Conservation (phyloP, 1,284 basidiomycete species). For the Rhizoctonia solani region DNA sequence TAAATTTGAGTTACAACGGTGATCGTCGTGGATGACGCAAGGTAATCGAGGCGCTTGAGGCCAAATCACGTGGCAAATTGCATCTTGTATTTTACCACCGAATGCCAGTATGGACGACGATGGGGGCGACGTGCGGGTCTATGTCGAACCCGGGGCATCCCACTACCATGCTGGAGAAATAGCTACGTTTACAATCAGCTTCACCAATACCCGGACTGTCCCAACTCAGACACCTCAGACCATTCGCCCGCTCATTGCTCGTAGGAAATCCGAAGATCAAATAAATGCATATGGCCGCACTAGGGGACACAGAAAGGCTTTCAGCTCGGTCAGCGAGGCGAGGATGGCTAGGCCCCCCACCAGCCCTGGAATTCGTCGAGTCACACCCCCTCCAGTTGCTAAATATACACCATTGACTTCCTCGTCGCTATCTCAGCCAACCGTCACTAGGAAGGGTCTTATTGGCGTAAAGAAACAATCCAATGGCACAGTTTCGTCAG, state of each 20-base stretch:
- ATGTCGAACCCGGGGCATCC: conserved; percentile 27
- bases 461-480: neutral
- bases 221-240: neutral
- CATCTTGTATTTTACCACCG: neutral
- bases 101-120: conserved; percentile 11
- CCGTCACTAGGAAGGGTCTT: conserved; percentile 8
- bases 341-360: conserved; percentile 25
- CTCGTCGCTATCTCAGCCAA: neutral
- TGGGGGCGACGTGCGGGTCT: conserved; percentile 28
- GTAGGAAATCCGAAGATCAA: conserved; percentile 7
- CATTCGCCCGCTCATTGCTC: conserved; percentile 2
- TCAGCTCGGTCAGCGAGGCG: conserved; percentile 29
- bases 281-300: conserved; percentile 3
- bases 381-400: conserved; percentile 1
- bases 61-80: conserved; percentile 1
- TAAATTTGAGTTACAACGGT: too few relatives aligned
- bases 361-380: conserved; percentile 25
- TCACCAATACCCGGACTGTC: conserved; percentile 10
- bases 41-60: too few relatives aligned
- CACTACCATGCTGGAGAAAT: conserved; percentile 31
- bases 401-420: conserved; percentile 16
- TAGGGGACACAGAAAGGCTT: conserved; percentile 22
- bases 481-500: conserved; percentile 6
- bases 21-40: neutral
- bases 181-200: conserved; percentile 29